Conservation (phyloP, 2,329 filamentous ascomycete genomes). For the Ampelomyces quisqualis region DNA sequence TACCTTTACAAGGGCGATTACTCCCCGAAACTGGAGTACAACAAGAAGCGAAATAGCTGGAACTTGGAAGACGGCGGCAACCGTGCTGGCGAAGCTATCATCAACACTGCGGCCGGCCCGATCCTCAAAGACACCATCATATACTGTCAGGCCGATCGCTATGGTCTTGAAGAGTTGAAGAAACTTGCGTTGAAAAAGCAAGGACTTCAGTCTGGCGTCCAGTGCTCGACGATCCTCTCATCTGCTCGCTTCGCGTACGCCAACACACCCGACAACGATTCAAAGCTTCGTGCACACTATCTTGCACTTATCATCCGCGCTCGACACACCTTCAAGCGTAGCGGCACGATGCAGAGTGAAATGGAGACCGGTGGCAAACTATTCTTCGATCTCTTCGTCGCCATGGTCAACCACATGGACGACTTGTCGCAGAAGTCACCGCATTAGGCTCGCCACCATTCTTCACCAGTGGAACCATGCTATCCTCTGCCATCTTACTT, state of each 20-base stretch:
- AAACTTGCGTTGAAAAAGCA: conserved; percentile 84
- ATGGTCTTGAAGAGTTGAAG: conserved; percentile 81
- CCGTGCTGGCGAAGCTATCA: conserved; percentile 46
- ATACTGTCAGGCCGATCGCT: conserved; percentile 85
- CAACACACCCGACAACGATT: conserved; percentile 85
- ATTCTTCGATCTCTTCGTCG: conserved; percentile 93
- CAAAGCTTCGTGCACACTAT: conserved; percentile 87
- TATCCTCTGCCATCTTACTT: conserved; percentile 9
- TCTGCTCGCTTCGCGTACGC: conserved; percentile 89
- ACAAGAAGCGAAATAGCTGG: conserved; percentile 78
- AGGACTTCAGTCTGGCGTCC: conserved; percentile 80
- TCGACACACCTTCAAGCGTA: conserved; percentile 84
- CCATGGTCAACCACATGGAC: conserved; percentile 81
- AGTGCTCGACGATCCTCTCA: conserved; percentile 79
- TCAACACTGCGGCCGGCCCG: conserved; percentile 64
- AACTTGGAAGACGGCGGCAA: conserved; percentile 67
- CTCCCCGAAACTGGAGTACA: conserved; percentile 77
- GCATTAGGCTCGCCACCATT: conserved; percentile 24
- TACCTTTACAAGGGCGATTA: conserved; percentile 95
- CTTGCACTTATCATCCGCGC: conserved; percentile 89
- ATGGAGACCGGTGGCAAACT: conserved; percentile 86
- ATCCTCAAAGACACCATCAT: conserved; percentile 87
- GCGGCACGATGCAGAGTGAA: conserved; percentile 92
- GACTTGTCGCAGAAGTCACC: conserved; percentile 35
- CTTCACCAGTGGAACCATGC: conserved; percentile 7